phyloP scores from a whole-genome alignment of 2,329 filamentous ascomycete species.

The Fusarium floridanum region DNA sequence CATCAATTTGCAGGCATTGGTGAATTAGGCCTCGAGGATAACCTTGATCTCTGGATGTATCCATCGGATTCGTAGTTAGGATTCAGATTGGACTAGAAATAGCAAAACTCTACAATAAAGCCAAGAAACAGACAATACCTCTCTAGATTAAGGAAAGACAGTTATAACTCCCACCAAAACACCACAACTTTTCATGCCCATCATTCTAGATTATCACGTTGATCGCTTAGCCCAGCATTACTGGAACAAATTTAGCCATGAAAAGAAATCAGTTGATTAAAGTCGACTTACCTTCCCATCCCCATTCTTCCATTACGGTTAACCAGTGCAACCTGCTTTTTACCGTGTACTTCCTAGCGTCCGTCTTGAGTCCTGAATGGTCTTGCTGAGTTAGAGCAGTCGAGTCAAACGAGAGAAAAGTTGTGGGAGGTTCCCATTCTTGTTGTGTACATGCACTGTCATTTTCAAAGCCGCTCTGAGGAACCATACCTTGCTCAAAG shows the following conservation, averaged over 20 bases:
- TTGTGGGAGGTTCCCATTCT: not conserved
- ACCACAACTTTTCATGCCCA: not conserved
- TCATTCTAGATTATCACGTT: not conserved
- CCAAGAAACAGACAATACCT: not conserved
- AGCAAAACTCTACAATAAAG: not conserved
- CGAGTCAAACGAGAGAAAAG: not conserved
- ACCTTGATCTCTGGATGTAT: not conserved
- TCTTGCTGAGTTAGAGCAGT: not conserved
- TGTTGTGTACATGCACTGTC: not conserved
- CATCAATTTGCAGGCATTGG: not conserved
- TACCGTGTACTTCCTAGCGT: not conserved
- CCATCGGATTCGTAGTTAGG: not conserved
- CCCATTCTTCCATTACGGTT: slow-evolving; percentile 31
- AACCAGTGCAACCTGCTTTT: slow-evolving; percentile 28
- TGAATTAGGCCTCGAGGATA: not conserved
- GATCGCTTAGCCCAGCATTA: not conserved
- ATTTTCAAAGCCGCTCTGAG: not conserved
- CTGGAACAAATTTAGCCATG: not conserved
- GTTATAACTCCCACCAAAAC: not conserved
- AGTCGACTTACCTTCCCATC: slow-evolving; percentile 30
- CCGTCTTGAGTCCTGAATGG: not conserved
- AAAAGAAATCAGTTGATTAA: not conserved
- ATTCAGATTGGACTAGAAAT: not conserved
- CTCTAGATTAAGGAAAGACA: not conserved
- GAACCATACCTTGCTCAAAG: not conserved